phyloP scores from a whole-genome alignment of 805 yeast species.

The Monosporozyma aquatica region DNA sequence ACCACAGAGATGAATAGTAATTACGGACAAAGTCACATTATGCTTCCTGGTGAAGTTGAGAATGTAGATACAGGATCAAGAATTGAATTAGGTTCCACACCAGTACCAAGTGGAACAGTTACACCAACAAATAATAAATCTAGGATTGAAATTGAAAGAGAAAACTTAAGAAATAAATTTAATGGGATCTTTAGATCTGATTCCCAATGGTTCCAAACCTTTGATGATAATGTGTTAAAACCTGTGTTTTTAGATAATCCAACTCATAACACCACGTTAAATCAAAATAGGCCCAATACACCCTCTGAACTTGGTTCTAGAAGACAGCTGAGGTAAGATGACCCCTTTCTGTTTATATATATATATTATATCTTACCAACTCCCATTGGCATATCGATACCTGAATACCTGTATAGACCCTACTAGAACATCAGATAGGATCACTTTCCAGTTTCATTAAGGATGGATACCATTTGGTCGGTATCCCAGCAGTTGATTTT shows the following conservation, averaged over 20 bases:
- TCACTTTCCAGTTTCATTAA: too few relatives aligned
- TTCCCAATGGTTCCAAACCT: conserved; percentile 84
- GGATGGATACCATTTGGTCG: too few relatives aligned
- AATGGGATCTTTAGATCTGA: conserved; percentile 24
- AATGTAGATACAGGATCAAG: not conserved
- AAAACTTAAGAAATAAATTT: conserved; percentile 9
- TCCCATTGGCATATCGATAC: too few relatives aligned
- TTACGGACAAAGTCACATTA: not conserved
- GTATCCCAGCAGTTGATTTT: too few relatives aligned
- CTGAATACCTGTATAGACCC: too few relatives aligned
- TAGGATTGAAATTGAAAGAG: conserved; percentile 5
- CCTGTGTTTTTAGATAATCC: conserved; percentile 71
- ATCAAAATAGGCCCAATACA: conserved; percentile 1
- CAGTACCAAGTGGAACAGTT: not conserved
- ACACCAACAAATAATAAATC: not conserved
- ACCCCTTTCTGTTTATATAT: too few relatives aligned
- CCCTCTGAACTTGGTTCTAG: conserved; percentile 7
- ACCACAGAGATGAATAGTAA: not conserved
- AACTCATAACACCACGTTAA: not conserved
- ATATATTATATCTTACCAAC: too few relatives aligned
- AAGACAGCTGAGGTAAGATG: not conserved
- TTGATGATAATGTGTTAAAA: conserved; percentile 88
- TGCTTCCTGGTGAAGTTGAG: conserved; percentile 3
- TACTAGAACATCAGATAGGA: too few relatives aligned
- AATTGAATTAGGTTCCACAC: not conserved